phyloP scores from a whole-genome alignment of 495 filamentous ascomycete genomes.

The Xylaria longipes region DNA sequence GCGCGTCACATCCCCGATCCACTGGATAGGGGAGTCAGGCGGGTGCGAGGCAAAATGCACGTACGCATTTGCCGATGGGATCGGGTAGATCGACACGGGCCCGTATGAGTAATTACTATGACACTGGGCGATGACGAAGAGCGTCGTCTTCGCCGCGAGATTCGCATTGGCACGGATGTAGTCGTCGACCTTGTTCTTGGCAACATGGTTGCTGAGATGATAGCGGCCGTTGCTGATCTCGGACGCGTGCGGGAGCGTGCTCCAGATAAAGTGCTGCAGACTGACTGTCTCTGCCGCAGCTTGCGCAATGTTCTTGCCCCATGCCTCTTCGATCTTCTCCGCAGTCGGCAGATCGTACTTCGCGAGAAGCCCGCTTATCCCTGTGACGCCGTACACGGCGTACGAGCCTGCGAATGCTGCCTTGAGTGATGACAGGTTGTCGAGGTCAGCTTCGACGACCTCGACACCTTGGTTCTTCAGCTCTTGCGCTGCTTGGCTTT shows the following conservation, averaged over 20 bases:
- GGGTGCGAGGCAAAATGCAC: constrained; percentile 42
- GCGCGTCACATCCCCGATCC: constrained; percentile 45
- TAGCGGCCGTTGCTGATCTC: constrained; percentile 35
- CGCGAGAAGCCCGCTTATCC: constrained; percentile 54
- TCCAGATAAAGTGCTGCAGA: constrained; percentile 57
- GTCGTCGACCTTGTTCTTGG: constrained; percentile 45
- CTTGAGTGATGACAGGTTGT: constrained; percentile 52
- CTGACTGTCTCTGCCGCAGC: constrained; percentile 47
- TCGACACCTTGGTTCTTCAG: constrained; percentile 46
- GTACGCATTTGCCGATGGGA: constrained; percentile 40
- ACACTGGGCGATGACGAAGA: constrained; percentile 42
- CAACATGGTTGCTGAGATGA: constrained; percentile 41
- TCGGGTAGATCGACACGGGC: constrained; percentile 16
- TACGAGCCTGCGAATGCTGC: constrained; percentile 59
- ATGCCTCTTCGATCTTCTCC: constrained; percentile 48
- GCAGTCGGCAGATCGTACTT: constrained; percentile 34
- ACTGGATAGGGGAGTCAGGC: constrained; percentile 40
- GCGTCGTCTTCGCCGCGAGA: constrained; percentile 45
- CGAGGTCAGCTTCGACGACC: constrained; percentile 54
- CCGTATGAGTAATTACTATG: constrained; percentile 21
- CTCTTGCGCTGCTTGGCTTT: constrained; percentile 42
- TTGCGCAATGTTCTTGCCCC: constrained; percentile 53
- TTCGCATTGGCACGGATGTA: constrained; percentile 40
- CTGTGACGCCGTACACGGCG: constrained; percentile 63
- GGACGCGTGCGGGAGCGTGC: constrained; percentile 46